Conservation (phyloP, 345 rosid species). For the Iberis pinnata region DNA sequence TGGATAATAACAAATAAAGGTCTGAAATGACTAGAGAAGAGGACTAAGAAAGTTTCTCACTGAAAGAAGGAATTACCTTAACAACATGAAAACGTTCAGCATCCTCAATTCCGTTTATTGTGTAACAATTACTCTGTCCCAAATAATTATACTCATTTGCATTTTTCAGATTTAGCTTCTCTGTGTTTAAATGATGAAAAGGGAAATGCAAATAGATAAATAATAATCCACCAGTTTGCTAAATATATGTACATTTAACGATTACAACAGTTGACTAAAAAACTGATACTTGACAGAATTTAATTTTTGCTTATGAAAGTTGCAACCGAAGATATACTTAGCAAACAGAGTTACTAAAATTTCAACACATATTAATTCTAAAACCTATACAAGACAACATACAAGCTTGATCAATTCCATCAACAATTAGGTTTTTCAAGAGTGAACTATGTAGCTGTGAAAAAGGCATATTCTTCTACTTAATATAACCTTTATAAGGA, state of each 20-base stretch:
- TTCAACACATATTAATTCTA: no score
- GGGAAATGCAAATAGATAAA: conserved; percentile 7
- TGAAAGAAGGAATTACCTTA: conserved; percentile 38
- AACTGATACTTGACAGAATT: no score
- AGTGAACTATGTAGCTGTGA: conserved; percentile 1
- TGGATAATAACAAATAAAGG: neutral
- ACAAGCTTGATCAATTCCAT: neutral
- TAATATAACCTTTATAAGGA: neutral
- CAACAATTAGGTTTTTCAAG: neutral
- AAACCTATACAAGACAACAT: conserved; percentile 3
- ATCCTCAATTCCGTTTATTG: conserved; percentile 76
- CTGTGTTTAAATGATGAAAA: conserved; percentile 37
- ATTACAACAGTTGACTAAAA: no score
- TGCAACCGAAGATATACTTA: no score
- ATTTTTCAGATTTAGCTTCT: conserved; percentile 68
- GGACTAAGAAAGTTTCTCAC: conserved; percentile 6
- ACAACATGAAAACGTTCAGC: conserved; percentile 62
- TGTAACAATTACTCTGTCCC: conserved; percentile 80
- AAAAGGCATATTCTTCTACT: neutral
- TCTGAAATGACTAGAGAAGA: conserved; percentile 14
- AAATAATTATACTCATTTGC: conserved; percentile 75
- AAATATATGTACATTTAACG: neutral
- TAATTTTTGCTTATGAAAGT: no score
- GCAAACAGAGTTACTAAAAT: no score
- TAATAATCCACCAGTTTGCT: neutral